Evolutionary conservation across 169 alveolate genomes (phyloP).

Genomic region (Babesia ovis): DNA sequence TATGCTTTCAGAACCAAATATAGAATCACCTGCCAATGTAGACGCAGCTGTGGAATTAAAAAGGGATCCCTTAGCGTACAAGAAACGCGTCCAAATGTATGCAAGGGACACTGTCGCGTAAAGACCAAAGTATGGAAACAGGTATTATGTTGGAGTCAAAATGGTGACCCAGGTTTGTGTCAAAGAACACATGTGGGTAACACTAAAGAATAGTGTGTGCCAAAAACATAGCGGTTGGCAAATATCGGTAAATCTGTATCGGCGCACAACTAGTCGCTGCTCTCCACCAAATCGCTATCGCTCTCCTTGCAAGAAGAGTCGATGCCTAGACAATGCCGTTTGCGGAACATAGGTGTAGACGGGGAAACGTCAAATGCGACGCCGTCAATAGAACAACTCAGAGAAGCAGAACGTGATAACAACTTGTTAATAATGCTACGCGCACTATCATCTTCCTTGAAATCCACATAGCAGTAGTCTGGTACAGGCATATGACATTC

Average conservation of each 20-base stretch:
- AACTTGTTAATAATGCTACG: constrained; percentile 57
- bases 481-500: constrained; percentile 17
- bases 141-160: neutral
- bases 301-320: constrained; percentile 13
- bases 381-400: constrained; percentile 55
- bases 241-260: no score
- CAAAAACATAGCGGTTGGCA: no score
- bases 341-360: constrained; percentile 66
- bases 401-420: constrained; percentile 15
- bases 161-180: neutral
- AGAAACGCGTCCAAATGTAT: constrained; percentile 85
- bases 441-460: constrained; percentile 64
- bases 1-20: constrained; percentile 95
- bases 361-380: constrained; percentile 67
- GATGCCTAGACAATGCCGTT: constrained; percentile 31
- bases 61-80: constrained; percentile 83
- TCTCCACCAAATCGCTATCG: constrained; percentile 38
- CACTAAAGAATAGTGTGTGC: no score
- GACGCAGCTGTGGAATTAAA: constrained; percentile 92
- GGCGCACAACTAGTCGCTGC: constrained; percentile 31
- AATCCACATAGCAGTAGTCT: constrained; percentile 69
- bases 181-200: neutral
- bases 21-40: constrained; percentile 96
- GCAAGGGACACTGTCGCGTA: constrained; percentile 70
- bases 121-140: neutral